Evolutionary conservation across 225 moss, liverwort and hornwort species (phyloP), one percentile per base, ranked within the genome.

Genomic region (Bryoerythrophyllum caledonicum): DNA sequence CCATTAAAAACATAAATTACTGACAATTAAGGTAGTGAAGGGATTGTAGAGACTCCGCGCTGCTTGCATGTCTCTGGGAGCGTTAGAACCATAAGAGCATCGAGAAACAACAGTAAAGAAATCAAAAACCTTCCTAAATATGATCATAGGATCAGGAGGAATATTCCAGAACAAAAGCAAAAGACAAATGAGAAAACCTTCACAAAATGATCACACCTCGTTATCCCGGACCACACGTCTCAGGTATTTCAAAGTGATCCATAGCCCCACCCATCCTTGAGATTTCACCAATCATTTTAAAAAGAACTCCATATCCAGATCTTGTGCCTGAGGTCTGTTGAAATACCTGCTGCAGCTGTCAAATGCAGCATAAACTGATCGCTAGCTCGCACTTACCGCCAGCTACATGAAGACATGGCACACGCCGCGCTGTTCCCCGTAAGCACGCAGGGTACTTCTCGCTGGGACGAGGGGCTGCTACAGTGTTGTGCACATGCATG

Each of bases 401-500:
- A 86, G 87, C 87, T 82, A 90, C 82, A 77, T 85, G 84, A 91
- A 85, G 92, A 86, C 86, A 83, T 91, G 77, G 72, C 81, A 85
- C 76, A 83, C 85, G 76, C 85, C 87, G 35, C 75, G 87, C 78
- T 94, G 88, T 89, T 87, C 91, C 90, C 90, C 92, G 80, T 90
- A 80, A 87, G 86, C 89, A 80, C 79, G 78, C 76, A 90, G 81
- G 73, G 92, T 92, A 89, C 92, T 90, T 91, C 96, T 88, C 79
- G 91, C 91, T 93, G 96, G 85, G 87, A 96, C 83, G 94, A 96
- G 88, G 82, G 97, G 97, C 97, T 97, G 92, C 97, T 94, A 97
- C 97, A 97, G 90, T 97, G 85, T 86, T 91, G 97, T 97, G 92
- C 97, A 97, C 94, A 97, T 94, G 94, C 97, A 97, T 94, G 97